These are phyloP conservation scores for Fabrea salina DNA, from an alignment of 169 alveolate genomes.

Conservation along the genomic window DNA sequence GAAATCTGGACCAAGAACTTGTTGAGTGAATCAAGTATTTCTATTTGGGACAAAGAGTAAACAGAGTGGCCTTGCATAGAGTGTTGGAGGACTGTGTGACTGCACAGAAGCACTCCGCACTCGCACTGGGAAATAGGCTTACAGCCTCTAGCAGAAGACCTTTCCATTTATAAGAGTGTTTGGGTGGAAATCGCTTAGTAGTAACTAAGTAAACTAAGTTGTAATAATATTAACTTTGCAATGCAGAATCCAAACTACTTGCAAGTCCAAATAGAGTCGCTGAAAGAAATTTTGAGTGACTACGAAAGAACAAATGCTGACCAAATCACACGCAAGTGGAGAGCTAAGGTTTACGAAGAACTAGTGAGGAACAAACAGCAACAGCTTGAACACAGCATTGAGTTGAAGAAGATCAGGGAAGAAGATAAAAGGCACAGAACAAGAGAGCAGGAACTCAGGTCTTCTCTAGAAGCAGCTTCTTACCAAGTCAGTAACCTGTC, in stretches of 20 bases:
- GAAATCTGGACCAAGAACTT: no score
- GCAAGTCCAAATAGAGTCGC: neutral
- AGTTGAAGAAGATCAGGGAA: neutral
- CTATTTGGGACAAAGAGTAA: no score
- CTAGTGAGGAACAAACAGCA: neutral
- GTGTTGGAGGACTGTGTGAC: no score
- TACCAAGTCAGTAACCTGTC: neutral
- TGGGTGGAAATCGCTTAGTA: no score
- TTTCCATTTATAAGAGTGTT: no score
- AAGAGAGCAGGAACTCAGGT: neutral
- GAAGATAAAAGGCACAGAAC: neutral
- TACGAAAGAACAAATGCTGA: neutral
- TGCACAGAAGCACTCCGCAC: no score
- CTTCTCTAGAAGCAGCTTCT: neutral
- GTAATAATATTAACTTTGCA: neutral
- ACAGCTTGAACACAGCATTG: neutral
- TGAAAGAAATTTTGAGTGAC: neutral
- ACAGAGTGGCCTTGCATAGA: no score
- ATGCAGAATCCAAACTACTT: neutral
- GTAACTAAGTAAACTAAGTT: no score
- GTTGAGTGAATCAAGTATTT: no score
- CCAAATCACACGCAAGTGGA: neutral
- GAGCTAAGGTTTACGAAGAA: neutral
- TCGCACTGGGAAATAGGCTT: no score
- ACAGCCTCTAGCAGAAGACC: no score